A percentile compares a stretch with the other conserved stretches of the same genome.
Conservation (phyloP, 2,329 filamentous ascomycete species). For the Venturia carpophila region DNA sequence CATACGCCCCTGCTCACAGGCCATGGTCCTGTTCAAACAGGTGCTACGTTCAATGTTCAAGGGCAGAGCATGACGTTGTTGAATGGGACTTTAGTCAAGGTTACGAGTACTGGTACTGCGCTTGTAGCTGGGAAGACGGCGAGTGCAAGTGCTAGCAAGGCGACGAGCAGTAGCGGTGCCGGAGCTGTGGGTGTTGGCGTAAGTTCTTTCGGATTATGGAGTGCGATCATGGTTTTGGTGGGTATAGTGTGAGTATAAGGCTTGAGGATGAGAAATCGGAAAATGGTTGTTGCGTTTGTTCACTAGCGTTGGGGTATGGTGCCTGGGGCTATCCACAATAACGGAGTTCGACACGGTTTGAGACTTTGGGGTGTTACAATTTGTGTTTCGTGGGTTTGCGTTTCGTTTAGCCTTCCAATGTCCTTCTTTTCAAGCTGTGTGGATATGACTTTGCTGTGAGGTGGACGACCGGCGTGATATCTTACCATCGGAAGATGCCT, state of each 20-base stretch:
- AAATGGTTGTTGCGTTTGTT: background rate
- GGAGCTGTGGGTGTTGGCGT: background rate
- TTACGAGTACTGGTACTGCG: background rate
- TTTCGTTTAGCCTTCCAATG: too few species aligned
- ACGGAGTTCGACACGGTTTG: background rate
- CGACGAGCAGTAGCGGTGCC: background rate
- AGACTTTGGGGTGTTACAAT: background rate
- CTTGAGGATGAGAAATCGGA: background rate
- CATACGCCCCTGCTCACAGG: background rate
- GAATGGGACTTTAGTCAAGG: background rate
- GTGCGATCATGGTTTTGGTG: background rate
- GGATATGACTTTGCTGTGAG: background rate
- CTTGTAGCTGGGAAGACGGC: background rate
- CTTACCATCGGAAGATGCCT: background rate
- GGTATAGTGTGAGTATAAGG: background rate
- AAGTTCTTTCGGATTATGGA: background rate
- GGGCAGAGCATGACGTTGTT: background rate
- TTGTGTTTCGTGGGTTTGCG: too few species aligned
- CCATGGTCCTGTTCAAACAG: background rate
- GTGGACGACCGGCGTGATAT: background rate
- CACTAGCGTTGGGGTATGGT: background rate
- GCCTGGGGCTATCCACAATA: background rate
- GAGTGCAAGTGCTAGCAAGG: background rate
- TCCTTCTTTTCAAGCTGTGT: background rate
- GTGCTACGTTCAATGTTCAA: background rate